phyloP scores from a whole-genome alignment of 257 asterid genomes.

The Rubia yunnanensis region DNA sequence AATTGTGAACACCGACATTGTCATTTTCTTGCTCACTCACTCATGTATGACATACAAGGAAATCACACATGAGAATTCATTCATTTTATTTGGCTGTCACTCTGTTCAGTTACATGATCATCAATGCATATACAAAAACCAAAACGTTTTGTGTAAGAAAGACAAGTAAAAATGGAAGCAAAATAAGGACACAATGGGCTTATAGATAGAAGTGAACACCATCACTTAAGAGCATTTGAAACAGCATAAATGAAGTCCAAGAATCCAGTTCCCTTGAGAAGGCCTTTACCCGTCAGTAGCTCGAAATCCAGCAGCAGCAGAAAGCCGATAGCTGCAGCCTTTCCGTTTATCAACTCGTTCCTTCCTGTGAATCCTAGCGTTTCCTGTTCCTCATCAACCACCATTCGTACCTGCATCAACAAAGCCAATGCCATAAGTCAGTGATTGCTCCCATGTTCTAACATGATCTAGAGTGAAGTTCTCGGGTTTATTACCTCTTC shows the following conservation, averaged over 20 bases:
- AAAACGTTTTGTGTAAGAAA: background rate
- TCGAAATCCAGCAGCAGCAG: conserved; percentile 83
- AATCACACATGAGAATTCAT: background rate
- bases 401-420: conserved; percentile 61
- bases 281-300: conserved; percentile 82
- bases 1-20: too few relatives aligned
- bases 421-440: background rate
- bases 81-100: conserved; percentile 2
- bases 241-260: conserved; percentile 86
- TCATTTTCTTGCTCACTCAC: too few relatives aligned
- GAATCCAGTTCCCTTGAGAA: conserved; percentile 93
- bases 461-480: background rate
- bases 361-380: conserved; percentile 75
- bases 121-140: conserved; percentile 8
- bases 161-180: background rate
- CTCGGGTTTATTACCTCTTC: conserved; percentile 72
- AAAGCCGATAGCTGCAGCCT: conserved; percentile 83
- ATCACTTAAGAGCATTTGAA: conserved; percentile 43
- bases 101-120: conserved; percentile 3
- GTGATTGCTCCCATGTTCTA: background rate
- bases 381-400: conserved; percentile 51
- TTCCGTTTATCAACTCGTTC: conserved; percentile 83
- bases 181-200: background rate
- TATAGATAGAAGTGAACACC: background rate
- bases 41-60: background rate